Evolutionary conservation across 257 asterid genomes (phyloP).

Genomic region (Cinchona pubescens): DNA sequence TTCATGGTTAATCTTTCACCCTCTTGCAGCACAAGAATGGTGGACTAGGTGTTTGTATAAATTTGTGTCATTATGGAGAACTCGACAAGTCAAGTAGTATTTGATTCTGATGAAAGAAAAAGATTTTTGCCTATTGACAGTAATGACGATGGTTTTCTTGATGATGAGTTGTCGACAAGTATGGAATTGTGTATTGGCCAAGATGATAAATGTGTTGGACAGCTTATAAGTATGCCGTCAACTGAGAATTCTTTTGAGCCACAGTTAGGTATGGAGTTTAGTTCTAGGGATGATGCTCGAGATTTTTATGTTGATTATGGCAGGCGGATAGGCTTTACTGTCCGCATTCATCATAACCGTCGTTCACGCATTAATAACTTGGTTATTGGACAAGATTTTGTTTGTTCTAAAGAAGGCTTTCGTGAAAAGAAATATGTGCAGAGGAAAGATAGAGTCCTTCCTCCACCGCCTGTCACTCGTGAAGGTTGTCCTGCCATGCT

Average conservation of each 20-base stretch:
- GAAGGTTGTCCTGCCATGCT: constrained; percentile 31
- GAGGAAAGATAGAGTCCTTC: constrained; percentile 24
- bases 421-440: constrained; percentile 27
- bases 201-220: constrained; percentile 20
- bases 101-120: constrained; percentile 15
- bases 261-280: constrained; percentile 25
- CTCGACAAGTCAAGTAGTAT: constrained; percentile 11
- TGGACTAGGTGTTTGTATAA: background rate
- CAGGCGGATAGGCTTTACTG: constrained; percentile 23
- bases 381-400: constrained; percentile 32
- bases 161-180: constrained; percentile 17
- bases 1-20: background rate
- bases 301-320: constrained; percentile 25
- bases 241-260: constrained; percentile 23
- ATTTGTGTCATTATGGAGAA: constrained; percentile 16
- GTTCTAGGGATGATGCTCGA: constrained; percentile 27
- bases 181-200: constrained; percentile 9
- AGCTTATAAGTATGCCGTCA: constrained; percentile 5
- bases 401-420: constrained; percentile 30
- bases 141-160: constrained; percentile 13
- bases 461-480: constrained; percentile 26
- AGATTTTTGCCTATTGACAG: constrained; percentile 11
- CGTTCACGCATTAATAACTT: constrained; percentile 26
- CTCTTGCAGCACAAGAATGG: background rate
- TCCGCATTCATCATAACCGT: constrained; percentile 25